Evolutionary conservation across 768 basidiomycete genomes (phyloP).

Genomic region (Leccinum subtestaceum): DNA sequence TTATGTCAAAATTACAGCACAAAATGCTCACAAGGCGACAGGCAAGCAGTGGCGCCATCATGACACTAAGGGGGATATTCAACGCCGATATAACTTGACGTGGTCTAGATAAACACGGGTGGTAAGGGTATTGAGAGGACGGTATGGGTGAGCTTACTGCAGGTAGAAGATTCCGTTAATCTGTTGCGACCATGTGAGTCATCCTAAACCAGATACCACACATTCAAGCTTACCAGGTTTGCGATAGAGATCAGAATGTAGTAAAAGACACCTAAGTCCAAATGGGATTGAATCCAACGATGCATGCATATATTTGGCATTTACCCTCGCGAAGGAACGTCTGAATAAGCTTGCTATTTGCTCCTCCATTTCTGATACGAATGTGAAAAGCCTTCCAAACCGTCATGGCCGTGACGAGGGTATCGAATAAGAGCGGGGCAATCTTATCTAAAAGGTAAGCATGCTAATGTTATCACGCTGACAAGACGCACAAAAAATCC

Average conservation of each 20-base stretch:
- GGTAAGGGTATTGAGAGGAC: slow-evolving; percentile 4
- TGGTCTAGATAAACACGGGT: slow-evolving; percentile 44
- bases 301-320: slow-evolving; percentile 9
- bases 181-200: slow-evolving; percentile 22
- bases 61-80: slow-evolving; percentile 81
- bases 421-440: slow-evolving; percentile 78
- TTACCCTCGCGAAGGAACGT: slow-evolving; percentile 81
- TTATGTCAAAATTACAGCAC: neutral
- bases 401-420: slow-evolving; percentile 77
- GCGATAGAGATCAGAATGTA: slow-evolving; percentile 85
- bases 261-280: slow-evolving; percentile 63
- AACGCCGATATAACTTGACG: slow-evolving; percentile 81
- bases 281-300: neutral
- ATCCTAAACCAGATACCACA: neutral
- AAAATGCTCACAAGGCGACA: slow-evolving; percentile 61
- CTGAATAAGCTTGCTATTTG: slow-evolving; percentile 77
- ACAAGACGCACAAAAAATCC: slow-evolving; percentile 55
- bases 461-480: neutral
- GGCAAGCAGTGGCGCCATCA: slow-evolving; percentile 77
- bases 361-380: slow-evolving; percentile 69
- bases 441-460: slow-evolving; percentile 45
- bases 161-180: slow-evolving; percentile 85
- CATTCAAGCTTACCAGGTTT: slow-evolving; percentile 50
- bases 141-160: slow-evolving; percentile 48
- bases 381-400: slow-evolving; percentile 77